phyloP scores from a whole-genome alignment of 768 basidiomycete species.

The Chalciporus piperatus region DNA sequence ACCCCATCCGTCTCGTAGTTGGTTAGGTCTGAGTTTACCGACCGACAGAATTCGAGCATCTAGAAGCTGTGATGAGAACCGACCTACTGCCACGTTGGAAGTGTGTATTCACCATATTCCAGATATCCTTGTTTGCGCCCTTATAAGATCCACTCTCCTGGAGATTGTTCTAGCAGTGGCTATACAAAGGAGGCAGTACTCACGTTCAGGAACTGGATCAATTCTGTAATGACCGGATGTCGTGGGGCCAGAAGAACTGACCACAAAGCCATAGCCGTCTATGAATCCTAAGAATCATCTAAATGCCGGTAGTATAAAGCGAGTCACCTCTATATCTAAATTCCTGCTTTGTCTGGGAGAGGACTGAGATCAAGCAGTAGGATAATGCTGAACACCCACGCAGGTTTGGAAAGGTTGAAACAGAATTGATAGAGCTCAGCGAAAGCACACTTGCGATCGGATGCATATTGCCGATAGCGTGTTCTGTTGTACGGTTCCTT shows the following conservation, averaged over 20 bases:
- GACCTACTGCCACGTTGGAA: not conserved
- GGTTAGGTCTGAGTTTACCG: conserved; percentile 54
- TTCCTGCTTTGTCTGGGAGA: conserved; percentile 60
- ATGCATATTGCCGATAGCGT: conserved; percentile 48
- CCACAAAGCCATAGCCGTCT: conserved; percentile 77
- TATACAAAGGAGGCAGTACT: conserved; percentile 10
- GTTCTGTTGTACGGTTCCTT: conserved; percentile 54
- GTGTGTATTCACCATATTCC: conserved; percentile 65
- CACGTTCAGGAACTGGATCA: conserved; percentile 67
- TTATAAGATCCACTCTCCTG: conserved; percentile 59
- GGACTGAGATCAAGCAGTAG: conserved; percentile 4
- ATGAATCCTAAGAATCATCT: not conserved
- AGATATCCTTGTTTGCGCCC: conserved; percentile 80
- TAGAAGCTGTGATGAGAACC: conserved; percentile 25
- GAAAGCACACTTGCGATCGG: conserved; percentile 52
- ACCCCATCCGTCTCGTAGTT: conserved; percentile 80
- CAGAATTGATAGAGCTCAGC: conserved; percentile 66
- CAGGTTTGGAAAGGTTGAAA: conserved; percentile 67
- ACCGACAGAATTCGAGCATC: conserved; percentile 76
- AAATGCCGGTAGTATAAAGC: not conserved
- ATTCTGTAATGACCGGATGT: conserved; percentile 62
- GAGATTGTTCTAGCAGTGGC: not conserved
- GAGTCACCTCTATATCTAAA: conserved; percentile 74
- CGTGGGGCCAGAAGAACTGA: conserved; percentile 66
- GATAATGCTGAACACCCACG: conserved; percentile 45